Conservation (phyloP, 352 stramenopile genomes). For the Phytophthora crassamura region DNA sequence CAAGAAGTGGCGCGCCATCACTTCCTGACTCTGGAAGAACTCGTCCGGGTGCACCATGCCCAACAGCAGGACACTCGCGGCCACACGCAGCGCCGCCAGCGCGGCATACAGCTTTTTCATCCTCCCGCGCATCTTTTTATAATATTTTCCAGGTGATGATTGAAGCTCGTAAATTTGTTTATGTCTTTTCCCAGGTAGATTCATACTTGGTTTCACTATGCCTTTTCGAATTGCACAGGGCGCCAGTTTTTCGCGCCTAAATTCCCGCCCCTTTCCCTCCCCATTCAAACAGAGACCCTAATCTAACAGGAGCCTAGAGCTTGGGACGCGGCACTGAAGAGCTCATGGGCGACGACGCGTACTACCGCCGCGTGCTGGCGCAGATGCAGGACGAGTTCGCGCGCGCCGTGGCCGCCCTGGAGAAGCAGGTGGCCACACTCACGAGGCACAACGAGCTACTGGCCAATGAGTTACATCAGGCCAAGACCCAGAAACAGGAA, state of each 20-base stretch:
- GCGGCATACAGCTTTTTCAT: slow-evolving; percentile 37
- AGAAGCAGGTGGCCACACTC: slow-evolving; percentile 61
- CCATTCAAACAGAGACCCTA: slow-evolving; percentile 1
- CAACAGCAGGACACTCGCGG: slow-evolving; percentile 38
- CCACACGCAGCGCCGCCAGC: slow-evolving; percentile 52
- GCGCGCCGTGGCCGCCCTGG: slow-evolving; percentile 55
- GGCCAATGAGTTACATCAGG: slow-evolving; percentile 22
- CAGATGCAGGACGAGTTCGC: slow-evolving; percentile 73
- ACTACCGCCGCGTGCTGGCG: slow-evolving; percentile 59
- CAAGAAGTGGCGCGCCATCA: slow-evolving; percentile 74
- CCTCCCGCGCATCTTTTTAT: slow-evolving; percentile 5
- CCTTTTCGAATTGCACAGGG: neutral
- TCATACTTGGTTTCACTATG: slow-evolving; percentile 1
- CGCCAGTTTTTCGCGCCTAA: slow-evolving; percentile 26
- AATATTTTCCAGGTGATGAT: slow-evolving; percentile 1
- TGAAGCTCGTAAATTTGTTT: neutral
- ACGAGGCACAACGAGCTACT: slow-evolving; percentile 64
- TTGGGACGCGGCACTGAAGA: slow-evolving; percentile 22
- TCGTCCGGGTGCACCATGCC: slow-evolving; percentile 85
- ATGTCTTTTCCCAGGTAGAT: slow-evolving; percentile 6
- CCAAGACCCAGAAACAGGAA: slow-evolving; percentile 17
- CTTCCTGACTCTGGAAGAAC: slow-evolving; percentile 89
- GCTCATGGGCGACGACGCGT: slow-evolving; percentile 32
- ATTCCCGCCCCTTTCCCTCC: slow-evolving; percentile 1
- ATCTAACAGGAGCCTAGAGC: neutral